A percentile compares a stretch with the other conserved stretches of the same genome.
Evolutionary conservation across 768 basidiomycete species (phyloP).

Genomic region (Amanita muscaria): DNA sequence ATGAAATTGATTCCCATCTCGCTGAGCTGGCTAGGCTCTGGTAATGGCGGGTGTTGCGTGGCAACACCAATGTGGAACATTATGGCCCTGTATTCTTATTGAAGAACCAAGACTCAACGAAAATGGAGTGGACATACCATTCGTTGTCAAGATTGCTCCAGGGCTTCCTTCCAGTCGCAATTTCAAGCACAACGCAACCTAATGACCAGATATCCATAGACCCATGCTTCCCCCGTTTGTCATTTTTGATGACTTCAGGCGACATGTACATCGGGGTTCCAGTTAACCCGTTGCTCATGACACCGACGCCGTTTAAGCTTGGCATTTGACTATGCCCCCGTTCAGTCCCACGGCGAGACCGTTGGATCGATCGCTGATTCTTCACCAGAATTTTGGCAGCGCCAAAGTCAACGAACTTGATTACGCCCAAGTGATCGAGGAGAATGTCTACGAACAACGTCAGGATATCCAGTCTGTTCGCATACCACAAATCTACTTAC

Average conservation of each 20-base stretch:
- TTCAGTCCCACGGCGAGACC: constrained; percentile 52
- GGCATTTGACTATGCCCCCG: constrained; percentile 22
- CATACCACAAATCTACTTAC: constrained; percentile 44
- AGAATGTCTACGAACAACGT: constrained; percentile 67
- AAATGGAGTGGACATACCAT: constrained; percentile 51
- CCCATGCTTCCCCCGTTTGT: constrained; percentile 77
- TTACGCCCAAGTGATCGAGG: constrained; percentile 80
- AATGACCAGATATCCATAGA: constrained; percentile 99
- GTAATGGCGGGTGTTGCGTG: constrained; percentile 91
- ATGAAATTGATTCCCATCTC: constrained; percentile 90
- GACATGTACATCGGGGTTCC: constrained; percentile 99
- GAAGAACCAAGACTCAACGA: not conserved
- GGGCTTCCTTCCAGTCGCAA: constrained; percentile 92
- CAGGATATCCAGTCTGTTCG: no score
- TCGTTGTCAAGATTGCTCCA: constrained; percentile 99
- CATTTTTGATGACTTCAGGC: constrained; percentile 95
- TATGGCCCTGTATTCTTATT: constrained; percentile 67
- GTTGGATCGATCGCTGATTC: constrained; percentile 75
- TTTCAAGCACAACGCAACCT: constrained; percentile 96
- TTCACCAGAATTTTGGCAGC: constrained; percentile 94
- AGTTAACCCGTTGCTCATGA: constrained; percentile 77
- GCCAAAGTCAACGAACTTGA: constrained; percentile 97
- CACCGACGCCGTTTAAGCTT: constrained; percentile 35
- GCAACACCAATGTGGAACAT: constrained; percentile 99
- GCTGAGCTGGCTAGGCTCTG: constrained; percentile 84